phyloP scores from a whole-genome alignment of 1,139 yeast species.

The Pneumocystis carinii region DNA sequence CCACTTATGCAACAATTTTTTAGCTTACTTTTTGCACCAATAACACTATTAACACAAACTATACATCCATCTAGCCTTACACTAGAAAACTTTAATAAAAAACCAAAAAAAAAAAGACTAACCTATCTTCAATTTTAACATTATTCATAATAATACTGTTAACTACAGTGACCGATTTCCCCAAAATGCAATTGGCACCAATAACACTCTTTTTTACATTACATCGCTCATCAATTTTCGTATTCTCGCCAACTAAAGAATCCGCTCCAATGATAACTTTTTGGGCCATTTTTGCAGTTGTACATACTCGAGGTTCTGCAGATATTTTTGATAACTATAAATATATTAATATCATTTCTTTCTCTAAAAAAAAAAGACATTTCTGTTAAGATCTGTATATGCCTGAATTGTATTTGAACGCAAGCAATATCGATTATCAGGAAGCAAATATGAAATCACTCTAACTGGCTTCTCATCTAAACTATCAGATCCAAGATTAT shows the following conservation, averaged over 20 bases:
- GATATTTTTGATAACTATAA: background rate
- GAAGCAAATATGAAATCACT: conserved; percentile 3
- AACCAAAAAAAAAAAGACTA: background rate
- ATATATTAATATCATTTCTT: background rate
- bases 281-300: conserved; percentile 26
- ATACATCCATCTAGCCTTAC: conserved; percentile 74
- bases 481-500: background rate
- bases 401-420: conserved; percentile 11
- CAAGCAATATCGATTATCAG: conserved; percentile 6
- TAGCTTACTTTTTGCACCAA: conserved; percentile 24
- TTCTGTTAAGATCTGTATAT: conserved; percentile 10
- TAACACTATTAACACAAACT: conserved; percentile 51
- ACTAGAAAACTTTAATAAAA: conserved; percentile 13
- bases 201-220: conserved; percentile 74
- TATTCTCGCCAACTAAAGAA: conserved; percentile 50
- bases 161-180: conserved; percentile 72
- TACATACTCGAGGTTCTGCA: background rate
- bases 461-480: background rate
- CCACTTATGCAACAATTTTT: conserved; percentile 13
- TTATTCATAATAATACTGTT: conserved; percentile 69
- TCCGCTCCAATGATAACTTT: conserved; percentile 77
- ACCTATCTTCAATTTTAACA: conserved; percentile 51
- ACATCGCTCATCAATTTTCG: conserved; percentile 57
- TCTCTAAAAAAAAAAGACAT: background rate
- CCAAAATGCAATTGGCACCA: conserved; percentile 63